These are phyloP conservation scores for Leccinum imitatum DNA, from an alignment of 768 basidiomycete genomes.

Conservation along the genomic window DNA sequence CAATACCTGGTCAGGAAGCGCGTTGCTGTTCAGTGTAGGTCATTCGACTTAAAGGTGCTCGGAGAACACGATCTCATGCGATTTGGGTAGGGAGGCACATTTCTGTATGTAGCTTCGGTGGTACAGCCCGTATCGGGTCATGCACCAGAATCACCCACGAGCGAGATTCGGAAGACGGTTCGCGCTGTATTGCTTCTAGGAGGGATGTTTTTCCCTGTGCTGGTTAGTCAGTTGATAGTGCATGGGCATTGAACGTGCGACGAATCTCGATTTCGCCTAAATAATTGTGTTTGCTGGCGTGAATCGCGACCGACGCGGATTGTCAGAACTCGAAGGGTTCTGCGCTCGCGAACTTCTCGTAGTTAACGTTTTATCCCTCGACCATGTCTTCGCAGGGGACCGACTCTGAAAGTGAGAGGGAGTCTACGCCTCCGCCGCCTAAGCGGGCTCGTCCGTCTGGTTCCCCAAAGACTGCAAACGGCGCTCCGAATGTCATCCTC, in stretches of 20 bases:
- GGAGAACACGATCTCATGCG: constrained; percentile 2
- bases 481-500: constrained; percentile 24
- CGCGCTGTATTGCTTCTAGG: constrained; percentile 54
- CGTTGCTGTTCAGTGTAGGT: constrained; percentile 82
- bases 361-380: constrained; percentile 8
- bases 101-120: constrained; percentile 91
- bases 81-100: constrained; percentile 75
- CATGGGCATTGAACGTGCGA: constrained; percentile 47
- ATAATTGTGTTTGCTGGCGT: constrained; percentile 1
- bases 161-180: constrained; percentile 43
- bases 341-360: constrained; percentile 1
- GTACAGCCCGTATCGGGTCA: constrained; percentile 72
- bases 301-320: background rate
- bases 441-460: constrained; percentile 41
- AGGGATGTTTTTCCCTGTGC: constrained; percentile 73
- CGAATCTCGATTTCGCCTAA: background rate
- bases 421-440: constrained; percentile 29
- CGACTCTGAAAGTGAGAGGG: constrained; percentile 30
- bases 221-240: constrained; percentile 57
- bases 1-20: constrained; percentile 64
- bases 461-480: constrained; percentile 25
- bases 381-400: constrained; percentile 31
- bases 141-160: constrained; percentile 31
- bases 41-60: background rate
- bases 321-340: background rate